Percentiles rank a stretch among this genome's conserved stretches.
Evolutionary conservation across 192 early-diverging fungal species (phyloP).

Genomic region (Chytriomyces sp.): DNA sequence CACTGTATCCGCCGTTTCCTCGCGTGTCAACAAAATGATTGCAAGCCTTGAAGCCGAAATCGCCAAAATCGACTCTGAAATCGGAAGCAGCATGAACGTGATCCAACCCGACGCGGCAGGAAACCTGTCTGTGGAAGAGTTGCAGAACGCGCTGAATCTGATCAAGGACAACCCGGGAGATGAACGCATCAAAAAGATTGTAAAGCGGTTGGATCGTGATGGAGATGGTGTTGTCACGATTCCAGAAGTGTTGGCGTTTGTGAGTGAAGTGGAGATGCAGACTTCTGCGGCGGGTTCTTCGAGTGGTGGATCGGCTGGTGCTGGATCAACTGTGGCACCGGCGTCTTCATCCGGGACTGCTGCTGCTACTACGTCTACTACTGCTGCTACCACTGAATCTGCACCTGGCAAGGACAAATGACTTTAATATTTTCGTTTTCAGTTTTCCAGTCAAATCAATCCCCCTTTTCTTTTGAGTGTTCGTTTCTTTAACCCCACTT

Average conservation of each 20-base stretch:
- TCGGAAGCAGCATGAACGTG: slow-evolving; percentile 67
- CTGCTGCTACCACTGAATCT: neutral
- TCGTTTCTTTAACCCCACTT: too few species aligned
- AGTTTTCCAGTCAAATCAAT: too few species aligned
- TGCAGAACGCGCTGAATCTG: slow-evolving; percentile 70
- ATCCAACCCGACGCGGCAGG: slow-evolving; percentile 72
- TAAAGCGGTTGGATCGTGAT: slow-evolving; percentile 74
- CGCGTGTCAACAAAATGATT: slow-evolving; percentile 82
- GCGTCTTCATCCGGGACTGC: neutral
- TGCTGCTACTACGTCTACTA: neutral
- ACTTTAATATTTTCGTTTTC: too few species aligned
- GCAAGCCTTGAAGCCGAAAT: slow-evolving; percentile 73
- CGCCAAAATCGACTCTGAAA: slow-evolving; percentile 65
- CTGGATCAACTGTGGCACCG: neutral
- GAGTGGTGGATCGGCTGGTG: slow-evolving; percentile 15
- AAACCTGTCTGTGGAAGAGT: slow-evolving; percentile 67
- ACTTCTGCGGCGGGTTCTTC: slow-evolving; percentile 54
- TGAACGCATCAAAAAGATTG: slow-evolving; percentile 74
- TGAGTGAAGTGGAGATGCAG: slow-evolving; percentile 55
- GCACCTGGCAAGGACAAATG: neutral
- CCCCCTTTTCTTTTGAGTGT: too few species aligned
- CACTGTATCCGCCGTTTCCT: slow-evolving; percentile 62
- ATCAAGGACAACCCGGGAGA: slow-evolving; percentile 72
- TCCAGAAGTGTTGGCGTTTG: slow-evolving; percentile 64
- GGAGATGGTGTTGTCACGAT: slow-evolving; percentile 71